Conservation (phyloP, 176 grass and related monocot species). For the Sorghum bicolor region DNA sequence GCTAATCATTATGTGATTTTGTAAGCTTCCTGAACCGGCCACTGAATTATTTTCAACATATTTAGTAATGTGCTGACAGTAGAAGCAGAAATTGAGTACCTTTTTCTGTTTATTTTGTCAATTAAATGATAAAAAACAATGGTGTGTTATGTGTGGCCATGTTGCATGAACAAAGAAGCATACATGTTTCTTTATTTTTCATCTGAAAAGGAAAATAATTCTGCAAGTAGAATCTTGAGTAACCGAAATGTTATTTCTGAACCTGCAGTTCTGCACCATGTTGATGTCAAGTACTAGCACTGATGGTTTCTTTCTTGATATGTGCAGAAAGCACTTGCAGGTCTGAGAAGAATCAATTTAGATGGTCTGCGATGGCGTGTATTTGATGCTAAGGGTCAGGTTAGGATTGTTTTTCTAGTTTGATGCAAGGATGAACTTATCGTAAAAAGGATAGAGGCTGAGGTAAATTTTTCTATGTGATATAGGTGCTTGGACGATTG, state of each 20-base stretch:
- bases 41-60: neutral
- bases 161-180: neutral
- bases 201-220: neutral
- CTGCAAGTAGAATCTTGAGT: neutral
- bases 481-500: slow-evolving; percentile 84
- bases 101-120: neutral
- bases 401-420: slow-evolving; percentile 16
- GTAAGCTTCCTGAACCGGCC: too few relatives aligned
- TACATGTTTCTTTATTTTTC: neutral
- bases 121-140: neutral
- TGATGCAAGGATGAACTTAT: neutral
- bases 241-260: neutral
- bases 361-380: slow-evolving; percentile 91
- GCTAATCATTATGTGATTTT: too few relatives aligned
- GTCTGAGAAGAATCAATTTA: slow-evolving; percentile 85
- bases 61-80: neutral
- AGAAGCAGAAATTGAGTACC: neutral
- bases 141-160: neutral
- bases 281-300: neutral
- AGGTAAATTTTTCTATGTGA: neutral
- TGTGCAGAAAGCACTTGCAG: slow-evolving; percentile 89
- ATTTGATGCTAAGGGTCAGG: slow-evolving; percentile 97
- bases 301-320: neutral
- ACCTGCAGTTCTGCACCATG: neutral
- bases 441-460: neutral